A percentile compares a stretch with the other conserved stretches of the same genome.
Evolutionary conservation across 225 moss, liverwort and hornwort species (phyloP).

Genomic region (Marchantia paleacea): DNA sequence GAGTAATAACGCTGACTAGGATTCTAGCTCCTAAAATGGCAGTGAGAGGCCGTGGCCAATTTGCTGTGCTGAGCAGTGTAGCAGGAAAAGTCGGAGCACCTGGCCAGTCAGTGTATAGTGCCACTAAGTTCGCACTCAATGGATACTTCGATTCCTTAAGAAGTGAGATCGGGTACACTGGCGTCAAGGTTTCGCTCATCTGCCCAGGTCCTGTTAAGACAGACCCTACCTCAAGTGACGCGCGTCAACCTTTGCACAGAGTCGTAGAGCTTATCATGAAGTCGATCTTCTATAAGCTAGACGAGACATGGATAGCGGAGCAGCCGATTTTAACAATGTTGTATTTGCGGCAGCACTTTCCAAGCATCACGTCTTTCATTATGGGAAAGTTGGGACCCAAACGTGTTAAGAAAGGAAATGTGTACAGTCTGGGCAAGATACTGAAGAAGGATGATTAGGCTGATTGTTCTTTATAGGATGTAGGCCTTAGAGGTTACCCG

Average conservation of each 20-base stretch:
- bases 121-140: conserved; percentile 67
- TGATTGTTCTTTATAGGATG: background rate
- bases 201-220: conserved; percentile 80
- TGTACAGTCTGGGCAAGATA: conserved; percentile 24
- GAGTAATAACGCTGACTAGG: conserved; percentile 65
- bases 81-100: conserved; percentile 64
- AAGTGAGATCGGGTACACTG: conserved; percentile 60
- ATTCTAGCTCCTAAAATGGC: conserved; percentile 65
- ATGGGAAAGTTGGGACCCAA: conserved; percentile 32
- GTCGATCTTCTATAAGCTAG: conserved; percentile 63
- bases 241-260: conserved; percentile 43
- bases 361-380: conserved; percentile 21
- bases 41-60: conserved; percentile 53
- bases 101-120: conserved; percentile 65
- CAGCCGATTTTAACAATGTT: conserved; percentile 55
- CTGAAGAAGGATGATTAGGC: conserved; percentile 12
- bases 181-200: conserved; percentile 62
- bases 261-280: conserved; percentile 62
- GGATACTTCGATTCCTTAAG: conserved; percentile 68
- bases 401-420: conserved; percentile 25
- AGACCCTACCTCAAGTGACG: conserved; percentile 26
- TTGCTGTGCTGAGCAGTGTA: conserved; percentile 79
- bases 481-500: background rate
- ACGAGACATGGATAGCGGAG: conserved; percentile 62
- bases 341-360: conserved; percentile 53